Conservation (phyloP, 176 grass and related monocot genomes). For the Oryza meridionalis region DNA sequence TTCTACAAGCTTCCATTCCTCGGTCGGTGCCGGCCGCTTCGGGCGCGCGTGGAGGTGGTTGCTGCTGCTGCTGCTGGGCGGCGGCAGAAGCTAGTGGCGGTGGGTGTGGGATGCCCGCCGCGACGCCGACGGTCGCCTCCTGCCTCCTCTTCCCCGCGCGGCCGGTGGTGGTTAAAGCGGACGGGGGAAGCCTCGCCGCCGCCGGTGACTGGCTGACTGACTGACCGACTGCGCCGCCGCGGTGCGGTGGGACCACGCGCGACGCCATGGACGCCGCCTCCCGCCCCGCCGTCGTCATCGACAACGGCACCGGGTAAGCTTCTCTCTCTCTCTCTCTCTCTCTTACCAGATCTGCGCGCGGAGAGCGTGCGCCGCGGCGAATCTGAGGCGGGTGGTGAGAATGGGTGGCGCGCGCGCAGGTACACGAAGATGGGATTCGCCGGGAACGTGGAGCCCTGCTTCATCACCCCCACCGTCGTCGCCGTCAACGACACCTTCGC, state of each 20-base stretch:
- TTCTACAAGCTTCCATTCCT: conserved; percentile 29
- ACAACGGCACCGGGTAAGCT: conserved; percentile 88
- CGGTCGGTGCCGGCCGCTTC: no score
- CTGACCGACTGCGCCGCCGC: not conserved
- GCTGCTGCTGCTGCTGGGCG: no score
- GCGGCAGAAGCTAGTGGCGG: conserved; percentile 11
- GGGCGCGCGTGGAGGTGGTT: not conserved
- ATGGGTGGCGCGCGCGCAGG: conserved; percentile 36
- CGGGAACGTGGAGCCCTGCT: conserved; percentile 97
- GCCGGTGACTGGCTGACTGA: no score
- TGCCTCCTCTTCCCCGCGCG: not conserved
- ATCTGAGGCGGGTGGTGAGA: conserved; percentile 6
- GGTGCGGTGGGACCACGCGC: not conserved
- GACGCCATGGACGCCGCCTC: conserved; percentile 70
- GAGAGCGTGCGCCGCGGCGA: conserved; percentile 1
- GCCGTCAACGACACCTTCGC: conserved; percentile 84
- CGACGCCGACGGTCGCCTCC: conserved; percentile 37
- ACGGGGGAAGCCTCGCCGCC: not conserved
- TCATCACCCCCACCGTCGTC: conserved; percentile 94
- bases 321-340: not conserved
- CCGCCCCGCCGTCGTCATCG: conserved; percentile 92
- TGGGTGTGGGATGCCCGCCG: conserved; percentile 47
- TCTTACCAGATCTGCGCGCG: conserved; percentile 38
- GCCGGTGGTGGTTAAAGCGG: not conserved
- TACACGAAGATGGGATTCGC: conserved; percentile 99